Base-by-base conservation (phyloP, 768 basidiomycete species). In the Fistulinella prunicolor region DNA sequence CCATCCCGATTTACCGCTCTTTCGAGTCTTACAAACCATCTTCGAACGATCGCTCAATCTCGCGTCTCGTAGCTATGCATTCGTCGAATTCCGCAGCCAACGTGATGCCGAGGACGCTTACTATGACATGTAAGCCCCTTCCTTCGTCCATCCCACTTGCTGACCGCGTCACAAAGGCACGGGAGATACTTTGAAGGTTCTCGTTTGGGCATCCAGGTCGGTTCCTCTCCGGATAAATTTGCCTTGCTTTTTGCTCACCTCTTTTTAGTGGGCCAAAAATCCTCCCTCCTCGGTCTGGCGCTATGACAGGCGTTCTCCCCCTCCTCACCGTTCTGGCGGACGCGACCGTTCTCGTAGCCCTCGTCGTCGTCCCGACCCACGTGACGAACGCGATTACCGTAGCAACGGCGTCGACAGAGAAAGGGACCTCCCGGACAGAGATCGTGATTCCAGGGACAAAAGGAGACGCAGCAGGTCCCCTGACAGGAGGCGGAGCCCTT, bases 261-360 rank as follows among this genome's bases (percentile, higher is more conserved):
- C n/a, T 10, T 42, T 23, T 13, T 43, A 86, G 85, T 88, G 86
- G 86, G 85, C 86, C 37, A 89, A 89, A 66, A 83, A 83, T 58
- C 88, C 88, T 49, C 89, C 88, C 5, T 88, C 85, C 35, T 77
- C 85, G n/a, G 81, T 84, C 34, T 90, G 88, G 88, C 84, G 88
- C 51, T 82, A 80, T 55, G 83, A 86, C 38, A 72, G 83, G 56
- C 75, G 79, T 49, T 70, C 75, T 37, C 71, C 80, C 23, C 68
- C 77, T 60, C 57, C 74, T 52, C 46, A 63, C 28, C 70, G 70
- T 60, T 65, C 56, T 53, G 58, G 44, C 34, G 70, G 74, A 42
- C 71, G 73, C 45, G 73, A 75, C 17, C 74, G 79, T 55, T 79
- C 77, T 52, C 78, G 80, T 40, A 78, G 77, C 60, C 80, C 79